Evolutionary conservation across 139 green algal species (phyloP), one percentile per base, ranked within the genome.

Genomic region (Protoeuglena noctilucae): DNA sequence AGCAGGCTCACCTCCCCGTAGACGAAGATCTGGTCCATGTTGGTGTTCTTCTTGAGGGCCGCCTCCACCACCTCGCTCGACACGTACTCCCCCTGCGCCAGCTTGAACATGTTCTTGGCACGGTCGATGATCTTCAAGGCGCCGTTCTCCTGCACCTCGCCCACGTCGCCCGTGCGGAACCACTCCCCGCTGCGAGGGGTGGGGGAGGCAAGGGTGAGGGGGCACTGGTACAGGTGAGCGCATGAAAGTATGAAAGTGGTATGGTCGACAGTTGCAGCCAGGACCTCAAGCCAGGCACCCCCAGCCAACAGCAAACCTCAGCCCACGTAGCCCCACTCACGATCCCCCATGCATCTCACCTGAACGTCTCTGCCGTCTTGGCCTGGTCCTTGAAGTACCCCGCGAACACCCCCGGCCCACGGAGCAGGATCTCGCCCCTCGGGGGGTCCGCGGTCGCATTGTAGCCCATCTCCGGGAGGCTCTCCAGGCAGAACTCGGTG

Each of bases 31-130:
- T 43, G 34, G 9, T 19, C 12, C 34, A 43, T 12, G 9, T 7
- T 12, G 9, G 34, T 7, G 9, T 7, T 12, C 9, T 12, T 7
- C 34, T 19, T 7, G 34, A 19, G 12, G 9, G 34, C 34, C 9
- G 34, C 34, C 34, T 43, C 34, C 34, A 43, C 9, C 34, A 43
- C 34, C 34, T 43, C 34, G 34, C 9, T 7, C 34, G 34, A 43
- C 9, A 43, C 34, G 34, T 43, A 43, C 34, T 43, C 34, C 34
- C 34, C 34, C 9, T 12, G 34, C 34, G 34, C 41, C 21, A 95
- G 74, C 76, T 96, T 95, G 80, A 95, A 95, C 56, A 95, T 85
- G 67, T 93, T 94, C 65, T 95, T 94, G 69, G 92, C 93, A 61
- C 86, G 72, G 72, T 95, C 86, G 43, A 95, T 90, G 73, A 98